phyloP scores from a whole-genome alignment of 768 basidiomycete genomes.

The Ramaria sp. region DNA sequence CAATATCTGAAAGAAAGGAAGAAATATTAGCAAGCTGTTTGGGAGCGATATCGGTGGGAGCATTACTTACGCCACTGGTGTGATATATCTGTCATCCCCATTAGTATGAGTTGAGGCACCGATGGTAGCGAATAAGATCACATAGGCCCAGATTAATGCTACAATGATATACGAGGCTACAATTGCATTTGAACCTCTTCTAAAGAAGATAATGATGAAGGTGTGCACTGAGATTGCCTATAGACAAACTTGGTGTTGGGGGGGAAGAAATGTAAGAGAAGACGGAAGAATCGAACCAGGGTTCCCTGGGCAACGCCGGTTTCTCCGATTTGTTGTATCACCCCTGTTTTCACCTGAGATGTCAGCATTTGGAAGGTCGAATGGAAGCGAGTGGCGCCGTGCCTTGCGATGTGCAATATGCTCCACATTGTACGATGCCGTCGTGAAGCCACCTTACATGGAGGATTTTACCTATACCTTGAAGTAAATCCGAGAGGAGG shows the following conservation, averaged over 20 bases:
- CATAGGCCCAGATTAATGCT: background rate
- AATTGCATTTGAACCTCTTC: conserved; percentile 1
- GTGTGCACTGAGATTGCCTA: conserved; percentile 32
- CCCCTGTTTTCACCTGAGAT: conserved; percentile 15
- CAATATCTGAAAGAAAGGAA: background rate
- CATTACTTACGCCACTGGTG: conserved; percentile 1
- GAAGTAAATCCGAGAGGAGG: conserved; percentile 24
- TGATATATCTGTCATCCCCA: conserved; percentile 2
- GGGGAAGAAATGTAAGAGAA: background rate
- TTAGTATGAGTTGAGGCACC: background rate
- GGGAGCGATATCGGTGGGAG: background rate
- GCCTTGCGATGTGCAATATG: conserved; percentile 30
- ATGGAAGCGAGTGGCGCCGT: background rate
- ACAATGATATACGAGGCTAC: background rate
- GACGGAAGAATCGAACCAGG: conserved; percentile 20
- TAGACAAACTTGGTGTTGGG: background rate
- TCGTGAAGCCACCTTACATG: conserved; percentile 26
- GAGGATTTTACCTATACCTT: conserved; percentile 27
- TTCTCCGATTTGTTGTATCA: conserved; percentile 32
- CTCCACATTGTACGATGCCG: conserved; percentile 23
- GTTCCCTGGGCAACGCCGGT: conserved; percentile 30
- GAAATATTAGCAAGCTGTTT: background rate
- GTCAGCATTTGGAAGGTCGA: background rate
- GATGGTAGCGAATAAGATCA: background rate
- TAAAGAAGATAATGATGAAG: conserved; percentile 24